phyloP scores from a whole-genome alignment of 192 early-diverging fungal species.

The Chytriomyces sp. region DNA sequence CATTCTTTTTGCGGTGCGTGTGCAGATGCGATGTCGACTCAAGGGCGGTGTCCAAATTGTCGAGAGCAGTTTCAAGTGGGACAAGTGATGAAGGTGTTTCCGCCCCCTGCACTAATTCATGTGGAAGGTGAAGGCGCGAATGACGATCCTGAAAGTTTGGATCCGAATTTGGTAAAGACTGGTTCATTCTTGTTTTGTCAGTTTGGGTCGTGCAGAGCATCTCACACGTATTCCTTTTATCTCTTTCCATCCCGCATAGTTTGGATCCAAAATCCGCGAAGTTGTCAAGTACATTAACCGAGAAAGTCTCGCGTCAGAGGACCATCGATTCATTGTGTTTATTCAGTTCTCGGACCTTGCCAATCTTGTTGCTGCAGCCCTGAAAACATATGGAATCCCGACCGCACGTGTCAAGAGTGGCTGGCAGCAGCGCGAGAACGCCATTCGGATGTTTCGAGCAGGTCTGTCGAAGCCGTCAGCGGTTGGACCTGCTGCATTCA shows the following conservation, averaged over 20 bases:
- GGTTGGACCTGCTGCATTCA: too few species aligned
- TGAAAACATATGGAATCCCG: conserved; percentile 31
- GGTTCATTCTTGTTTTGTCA: too few species aligned
- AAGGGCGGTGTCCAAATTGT: conserved; percentile 7
- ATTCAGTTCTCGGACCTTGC: conserved; percentile 31
- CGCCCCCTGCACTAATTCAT: background rate
- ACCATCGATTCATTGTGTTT: conserved; percentile 26
- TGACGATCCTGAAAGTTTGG: background rate
- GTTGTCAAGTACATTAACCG: conserved; percentile 17
- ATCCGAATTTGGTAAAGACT: background rate
- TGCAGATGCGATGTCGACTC: background rate
- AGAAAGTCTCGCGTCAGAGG: background rate
- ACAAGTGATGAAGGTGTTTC: conserved; percentile 1
- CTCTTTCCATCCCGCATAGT: background rate
- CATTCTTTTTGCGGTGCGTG: conserved; percentile 19
- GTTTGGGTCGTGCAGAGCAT: background rate
- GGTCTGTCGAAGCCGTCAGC: background rate
- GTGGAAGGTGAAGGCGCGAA: background rate
- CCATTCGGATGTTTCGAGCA: conserved; percentile 16
- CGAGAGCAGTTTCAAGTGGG: background rate
- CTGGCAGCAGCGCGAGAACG: conserved; percentile 24
- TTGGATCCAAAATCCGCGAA: conserved; percentile 36
- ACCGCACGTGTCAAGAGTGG: conserved; percentile 27
- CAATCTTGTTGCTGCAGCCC: conserved; percentile 19
- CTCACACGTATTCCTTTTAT: background rate